Percentiles rank a stretch among this genome's conserved stretches.
phyloP scores from a whole-genome alignment of 1,284 basidiomycete species.

The Chondrostereum purpureum region DNA sequence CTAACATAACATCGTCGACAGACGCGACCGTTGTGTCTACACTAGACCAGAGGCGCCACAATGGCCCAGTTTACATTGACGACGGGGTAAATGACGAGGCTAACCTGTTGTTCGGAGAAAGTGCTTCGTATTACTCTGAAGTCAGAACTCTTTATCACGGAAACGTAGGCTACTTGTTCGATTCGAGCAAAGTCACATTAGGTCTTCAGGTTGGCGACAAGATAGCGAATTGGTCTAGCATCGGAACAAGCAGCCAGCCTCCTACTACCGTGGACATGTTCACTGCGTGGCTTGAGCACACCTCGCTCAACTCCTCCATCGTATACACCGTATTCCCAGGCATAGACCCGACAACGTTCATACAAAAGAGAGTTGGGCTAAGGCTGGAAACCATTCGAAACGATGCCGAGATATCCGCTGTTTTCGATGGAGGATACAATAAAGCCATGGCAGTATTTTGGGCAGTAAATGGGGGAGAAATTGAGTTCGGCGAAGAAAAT shows the following conservation, averaged over 20 bases:
- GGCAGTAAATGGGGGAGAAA: conserved; percentile 19
- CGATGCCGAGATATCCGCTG: conserved; percentile 34
- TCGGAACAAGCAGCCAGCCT: conserved; percentile 52
- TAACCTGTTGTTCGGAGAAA: conserved; percentile 23
- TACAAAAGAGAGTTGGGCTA: conserved; percentile 18
- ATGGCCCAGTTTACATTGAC: conserved; percentile 38
- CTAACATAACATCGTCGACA: conserved; percentile 38
- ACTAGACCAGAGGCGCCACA: conserved; percentile 51
- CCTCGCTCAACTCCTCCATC: conserved; percentile 23
- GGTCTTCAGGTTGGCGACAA: conserved; percentile 39
- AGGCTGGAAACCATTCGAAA: conserved; percentile 35
- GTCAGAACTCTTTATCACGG: conserved; percentile 39
- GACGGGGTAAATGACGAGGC: conserved; percentile 26
- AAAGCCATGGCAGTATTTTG: conserved; percentile 42
- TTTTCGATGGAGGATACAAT: conserved; percentile 30
- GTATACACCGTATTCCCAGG: conserved; percentile 54
- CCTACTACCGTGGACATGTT: conserved; percentile 51
- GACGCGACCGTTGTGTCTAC: conserved; percentile 49
- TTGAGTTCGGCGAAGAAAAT: neutral
- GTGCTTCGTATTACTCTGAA: no score
- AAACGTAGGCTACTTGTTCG: conserved; percentile 40
- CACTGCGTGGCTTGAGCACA: conserved; percentile 51
- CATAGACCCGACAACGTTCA: conserved; percentile 25
- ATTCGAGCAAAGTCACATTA: conserved; percentile 24
- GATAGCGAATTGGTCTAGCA: conserved; percentile 54